These are phyloP conservation scores for Cladorrhinum sp. DNA, from an alignment of 2,329 filamentous ascomycete genomes.

Conservation along the genomic window DNA sequence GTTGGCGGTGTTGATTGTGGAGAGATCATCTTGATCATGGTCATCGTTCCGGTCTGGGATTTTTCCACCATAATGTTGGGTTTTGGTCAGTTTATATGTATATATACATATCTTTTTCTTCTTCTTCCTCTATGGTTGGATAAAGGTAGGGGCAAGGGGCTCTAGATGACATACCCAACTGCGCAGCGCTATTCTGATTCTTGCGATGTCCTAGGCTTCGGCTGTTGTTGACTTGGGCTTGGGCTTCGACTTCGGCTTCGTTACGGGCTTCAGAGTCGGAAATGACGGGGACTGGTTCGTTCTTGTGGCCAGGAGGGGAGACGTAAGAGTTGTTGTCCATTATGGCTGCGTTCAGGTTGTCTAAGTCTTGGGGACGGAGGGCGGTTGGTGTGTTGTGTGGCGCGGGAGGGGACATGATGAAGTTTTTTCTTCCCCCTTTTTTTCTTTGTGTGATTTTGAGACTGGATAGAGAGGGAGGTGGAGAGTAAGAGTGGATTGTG, in stretches of 20 bases:
- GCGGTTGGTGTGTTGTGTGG: neutral
- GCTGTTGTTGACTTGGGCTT: neutral
- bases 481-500: too few relatives aligned
- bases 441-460: too few relatives aligned
- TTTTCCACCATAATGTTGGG: neutral
- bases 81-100: neutral
- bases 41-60: neutral
- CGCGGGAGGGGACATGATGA: neutral
- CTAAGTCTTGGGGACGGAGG: neutral
- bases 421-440: too few relatives aligned
- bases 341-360: neutral
- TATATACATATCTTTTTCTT: neutral
- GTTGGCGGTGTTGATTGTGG: neutral
- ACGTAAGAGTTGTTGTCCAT: neutral
- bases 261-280: neutral
- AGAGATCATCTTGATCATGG: neutral
- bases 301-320: neutral
- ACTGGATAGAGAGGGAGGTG: too few relatives aligned
- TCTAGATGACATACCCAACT: neutral
- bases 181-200: neutral
- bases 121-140: too few relatives aligned
- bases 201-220: neutral
- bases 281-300: neutral
- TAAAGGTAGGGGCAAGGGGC: neutral
- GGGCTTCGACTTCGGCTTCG: too few relatives aligned